Evolutionary conservation across 2,329 filamentous ascomycete species (phyloP).

Genomic region (Penicillium sp.): DNA sequence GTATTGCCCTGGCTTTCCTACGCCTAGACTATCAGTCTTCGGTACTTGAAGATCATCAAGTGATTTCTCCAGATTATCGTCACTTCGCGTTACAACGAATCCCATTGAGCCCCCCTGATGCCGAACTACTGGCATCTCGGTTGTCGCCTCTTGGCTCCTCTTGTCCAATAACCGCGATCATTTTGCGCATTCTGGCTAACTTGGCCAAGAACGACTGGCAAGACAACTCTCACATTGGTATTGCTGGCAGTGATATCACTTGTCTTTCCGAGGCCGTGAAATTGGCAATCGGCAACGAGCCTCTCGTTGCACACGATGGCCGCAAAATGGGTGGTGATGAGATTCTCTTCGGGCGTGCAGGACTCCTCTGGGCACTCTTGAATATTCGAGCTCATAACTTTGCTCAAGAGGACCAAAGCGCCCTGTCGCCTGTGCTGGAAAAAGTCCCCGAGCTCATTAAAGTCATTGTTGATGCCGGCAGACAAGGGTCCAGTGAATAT

Average conservation of each 20-base stretch:
- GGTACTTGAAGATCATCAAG: conserved; percentile 20
- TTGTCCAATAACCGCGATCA: conserved; percentile 29
- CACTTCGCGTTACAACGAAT: conserved; percentile 32
- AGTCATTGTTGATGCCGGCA: conserved; percentile 37
- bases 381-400: conserved; percentile 34
- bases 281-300: conserved; percentile 32
- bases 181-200: conserved; percentile 30
- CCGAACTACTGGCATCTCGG: conserved; percentile 29
- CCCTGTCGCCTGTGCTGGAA: conserved; percentile 28
- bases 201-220: conserved; percentile 14
- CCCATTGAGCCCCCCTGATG: conserved; percentile 23
- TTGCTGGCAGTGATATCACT: conserved; percentile 31
- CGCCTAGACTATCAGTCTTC: conserved; percentile 40
- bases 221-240: conserved; percentile 1
- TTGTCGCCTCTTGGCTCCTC: conserved; percentile 38
- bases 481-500: conserved; percentile 33
- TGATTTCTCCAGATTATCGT: conserved; percentile 26
- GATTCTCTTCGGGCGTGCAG: conserved; percentile 41
- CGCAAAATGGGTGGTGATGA: conserved; percentile 40
- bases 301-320: conserved; percentile 27
- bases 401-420: conserved; percentile 19
- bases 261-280: conserved; percentile 32
- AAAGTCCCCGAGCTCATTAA: conserved; percentile 34
- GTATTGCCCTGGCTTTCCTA: conserved; percentile 39
- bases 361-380: conserved; percentile 39